These are phyloP conservation scores for Lichina pygmaea DNA, from an alignment of 495 filamentous ascomycete genomes.

Conservation along the genomic window DNA sequence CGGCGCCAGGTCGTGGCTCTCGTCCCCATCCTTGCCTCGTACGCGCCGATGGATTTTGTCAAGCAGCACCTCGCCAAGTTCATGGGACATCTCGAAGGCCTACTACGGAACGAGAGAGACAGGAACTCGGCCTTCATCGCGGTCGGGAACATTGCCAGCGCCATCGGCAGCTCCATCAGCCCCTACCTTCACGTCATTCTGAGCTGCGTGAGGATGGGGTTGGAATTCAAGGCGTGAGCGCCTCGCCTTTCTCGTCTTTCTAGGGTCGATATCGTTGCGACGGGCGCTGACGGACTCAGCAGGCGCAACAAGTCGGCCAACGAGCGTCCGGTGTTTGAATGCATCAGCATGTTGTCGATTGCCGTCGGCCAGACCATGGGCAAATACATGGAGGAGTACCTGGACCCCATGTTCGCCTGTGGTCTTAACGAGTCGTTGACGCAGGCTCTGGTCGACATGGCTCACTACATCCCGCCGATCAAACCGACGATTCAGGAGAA, in stretches of 20 bases:
- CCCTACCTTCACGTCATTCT: conserved; percentile 87
- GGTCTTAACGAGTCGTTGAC: conserved; percentile 77
- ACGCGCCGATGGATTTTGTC: conserved; percentile 68
- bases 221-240: conserved; percentile 45
- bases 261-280: conserved; percentile 1
- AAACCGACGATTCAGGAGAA: conserved; percentile 81
- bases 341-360: conserved; percentile 84
- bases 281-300: conserved; percentile 6
- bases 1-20: conserved; percentile 65
- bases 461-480: conserved; percentile 89
- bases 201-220: conserved; percentile 69
- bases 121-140: conserved; percentile 79
- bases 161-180: conserved; percentile 76
- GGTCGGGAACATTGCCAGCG: conserved; percentile 88
- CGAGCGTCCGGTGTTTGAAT: conserved; percentile 84
- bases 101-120: conserved; percentile 90
- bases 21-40: conserved; percentile 79
- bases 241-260: conserved; percentile 5
- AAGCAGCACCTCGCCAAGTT: conserved; percentile 68
- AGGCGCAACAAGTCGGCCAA: conserved; percentile 51
- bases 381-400: conserved; percentile 88
- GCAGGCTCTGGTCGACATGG: conserved; percentile 90
- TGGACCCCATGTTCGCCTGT: conserved; percentile 93
- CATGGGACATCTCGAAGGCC: conserved; percentile 84
- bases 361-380: conserved; percentile 89